Evolutionary conservation across 2,329 filamentous ascomycete genomes (phyloP).

Genomic region (Fusarium continuum): DNA sequence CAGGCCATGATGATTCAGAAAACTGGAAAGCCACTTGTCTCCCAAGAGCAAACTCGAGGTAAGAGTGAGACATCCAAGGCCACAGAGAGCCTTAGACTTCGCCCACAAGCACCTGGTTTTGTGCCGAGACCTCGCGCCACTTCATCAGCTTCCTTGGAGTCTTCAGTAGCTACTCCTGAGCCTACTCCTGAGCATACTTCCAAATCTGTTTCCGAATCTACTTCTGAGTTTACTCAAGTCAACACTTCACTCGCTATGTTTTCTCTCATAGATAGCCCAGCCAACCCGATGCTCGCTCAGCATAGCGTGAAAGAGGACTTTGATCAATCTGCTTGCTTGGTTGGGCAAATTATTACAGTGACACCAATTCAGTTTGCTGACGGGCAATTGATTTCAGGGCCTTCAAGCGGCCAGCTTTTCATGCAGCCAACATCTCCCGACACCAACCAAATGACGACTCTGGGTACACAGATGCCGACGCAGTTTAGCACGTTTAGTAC

Average conservation of each 20-base stretch:
- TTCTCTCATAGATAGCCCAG: background rate
- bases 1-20: background rate
- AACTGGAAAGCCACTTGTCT: background rate
- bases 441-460: background rate
- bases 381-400: conserved; percentile 28
- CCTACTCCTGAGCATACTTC: too few species aligned
- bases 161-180: background rate
- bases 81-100: conserved; percentile 7
- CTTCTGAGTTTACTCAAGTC: too few species aligned
- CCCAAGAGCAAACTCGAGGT: conserved; percentile 7
- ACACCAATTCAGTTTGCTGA: conserved; percentile 33
- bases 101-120: conserved; percentile 34
- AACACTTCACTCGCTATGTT: background rate
- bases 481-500: background rate
- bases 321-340: background rate
- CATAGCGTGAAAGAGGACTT: background rate
- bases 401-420: conserved; percentile 23
- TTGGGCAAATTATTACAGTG: conserved; percentile 29
- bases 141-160: background rate
- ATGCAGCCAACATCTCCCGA: conserved; percentile 5
- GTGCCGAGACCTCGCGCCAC: background rate
- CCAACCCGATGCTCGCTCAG: background rate
- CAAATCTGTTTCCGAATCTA: too few species aligned
- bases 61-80: conserved; percentile 4
- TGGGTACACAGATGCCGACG: background rate